These are phyloP conservation scores for Monosiga brevicollis DNA, from an alignment of 78 protist species.

Conservation along the genomic window DNA sequence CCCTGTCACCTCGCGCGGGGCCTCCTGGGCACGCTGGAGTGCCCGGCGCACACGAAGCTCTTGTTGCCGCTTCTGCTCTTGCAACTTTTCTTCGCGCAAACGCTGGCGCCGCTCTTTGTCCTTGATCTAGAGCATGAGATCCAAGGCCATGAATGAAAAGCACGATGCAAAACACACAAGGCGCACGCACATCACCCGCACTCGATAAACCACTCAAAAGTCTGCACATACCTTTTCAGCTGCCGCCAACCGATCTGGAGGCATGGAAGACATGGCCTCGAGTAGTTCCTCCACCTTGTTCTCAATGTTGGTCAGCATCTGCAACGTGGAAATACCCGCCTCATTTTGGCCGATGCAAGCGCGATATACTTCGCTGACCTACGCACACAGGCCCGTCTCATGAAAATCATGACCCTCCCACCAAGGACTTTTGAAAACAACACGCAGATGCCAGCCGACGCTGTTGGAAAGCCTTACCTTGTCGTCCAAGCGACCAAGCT, in stretches of 20 bases:
- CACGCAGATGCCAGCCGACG: background rate
- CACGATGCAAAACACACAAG: too few relatives aligned
- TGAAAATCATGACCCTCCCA: background rate
- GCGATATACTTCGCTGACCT: background rate
- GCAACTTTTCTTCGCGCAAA: background rate
- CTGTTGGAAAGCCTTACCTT: background rate
- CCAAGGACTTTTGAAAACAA: background rate
- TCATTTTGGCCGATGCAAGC: background rate
- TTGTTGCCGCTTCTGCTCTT: background rate
- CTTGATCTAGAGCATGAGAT: background rate
- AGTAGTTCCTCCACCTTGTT: background rate
- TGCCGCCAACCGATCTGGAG: background rate
- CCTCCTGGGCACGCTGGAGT: conserved; percentile 2
- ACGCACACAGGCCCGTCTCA: too few relatives aligned
- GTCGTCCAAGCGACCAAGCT: background rate
- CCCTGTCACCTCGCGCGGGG: too few relatives aligned
- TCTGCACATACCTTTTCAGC: conserved; percentile 1
- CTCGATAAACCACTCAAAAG: too few relatives aligned
- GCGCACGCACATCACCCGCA: too few relatives aligned
- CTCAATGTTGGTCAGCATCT: conserved; percentile 7
- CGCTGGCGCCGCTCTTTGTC: conserved; percentile 3
- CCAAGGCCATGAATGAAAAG: background rate
- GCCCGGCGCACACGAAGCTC: background rate
- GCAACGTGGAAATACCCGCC: background rate
- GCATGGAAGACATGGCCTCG: background rate